A percentile compares a stretch with the other conserved stretches of the same genome.
phyloP scores from a whole-genome alignment of 2,329 filamentous ascomycete genomes.

The Biscogniauxia sp. region DNA sequence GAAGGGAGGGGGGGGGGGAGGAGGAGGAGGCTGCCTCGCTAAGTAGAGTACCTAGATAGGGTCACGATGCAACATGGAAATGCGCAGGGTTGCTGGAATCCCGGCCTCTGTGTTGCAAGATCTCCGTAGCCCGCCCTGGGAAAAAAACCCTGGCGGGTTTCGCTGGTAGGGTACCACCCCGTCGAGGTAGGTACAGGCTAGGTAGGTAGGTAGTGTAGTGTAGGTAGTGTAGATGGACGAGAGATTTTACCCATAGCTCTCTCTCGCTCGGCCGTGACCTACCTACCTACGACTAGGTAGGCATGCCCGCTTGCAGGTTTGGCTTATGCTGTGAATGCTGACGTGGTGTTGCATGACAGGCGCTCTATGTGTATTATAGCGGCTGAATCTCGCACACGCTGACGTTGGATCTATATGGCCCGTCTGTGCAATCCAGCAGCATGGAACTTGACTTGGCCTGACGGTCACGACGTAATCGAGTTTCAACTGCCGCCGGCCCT shows the following conservation, averaged over 20 bases:
- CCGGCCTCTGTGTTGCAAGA: constrained; percentile 23
- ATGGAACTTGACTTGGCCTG: constrained; percentile 11
- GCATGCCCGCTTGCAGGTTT: background rate
- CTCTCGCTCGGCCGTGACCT: background rate
- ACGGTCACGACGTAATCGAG: constrained; percentile 6
- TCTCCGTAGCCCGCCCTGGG: constrained; percentile 22
- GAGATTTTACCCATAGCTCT: background rate
- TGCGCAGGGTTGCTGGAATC: constrained; percentile 18
- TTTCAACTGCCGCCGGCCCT: constrained; percentile 26
- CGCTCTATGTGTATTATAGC: background rate
- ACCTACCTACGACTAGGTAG: too few species aligned
- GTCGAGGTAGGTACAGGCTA: background rate
- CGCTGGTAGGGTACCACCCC: background rate
- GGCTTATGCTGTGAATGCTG: constrained; percentile 11
- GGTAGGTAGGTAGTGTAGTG: too few species aligned
- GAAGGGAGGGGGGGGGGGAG: too few species aligned
- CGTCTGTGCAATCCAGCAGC: constrained; percentile 15
- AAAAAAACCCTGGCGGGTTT: constrained; percentile 7
- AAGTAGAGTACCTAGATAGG: constrained; percentile 3
- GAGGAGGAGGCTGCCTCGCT: background rate
- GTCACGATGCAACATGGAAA: constrained; percentile 24
- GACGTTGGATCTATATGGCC: constrained; percentile 1
- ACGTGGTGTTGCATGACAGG: constrained; percentile 20
- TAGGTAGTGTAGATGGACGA: background rate
- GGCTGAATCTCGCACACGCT: constrained; percentile 8